Conservation (phyloP, 148 eudicot species). For the Vaccinium myrtillus region DNA sequence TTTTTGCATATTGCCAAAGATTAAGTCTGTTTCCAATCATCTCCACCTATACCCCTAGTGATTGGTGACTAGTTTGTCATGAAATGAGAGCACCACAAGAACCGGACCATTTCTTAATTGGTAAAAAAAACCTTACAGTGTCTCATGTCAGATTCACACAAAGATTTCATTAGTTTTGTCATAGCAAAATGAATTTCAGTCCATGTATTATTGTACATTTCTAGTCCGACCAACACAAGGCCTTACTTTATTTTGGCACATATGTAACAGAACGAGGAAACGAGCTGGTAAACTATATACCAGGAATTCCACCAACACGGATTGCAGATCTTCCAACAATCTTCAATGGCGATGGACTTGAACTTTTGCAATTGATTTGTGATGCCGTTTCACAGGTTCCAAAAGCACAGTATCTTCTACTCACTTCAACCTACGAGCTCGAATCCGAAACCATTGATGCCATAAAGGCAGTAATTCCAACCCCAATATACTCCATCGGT, state of each 20-base stretch:
- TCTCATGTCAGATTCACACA: background rate
- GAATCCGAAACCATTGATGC: constrained; percentile 21
- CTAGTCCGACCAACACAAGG: background rate
- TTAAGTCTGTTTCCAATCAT: too few relatives aligned
- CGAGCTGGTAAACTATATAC: constrained; percentile 49
- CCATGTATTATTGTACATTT: background rate
- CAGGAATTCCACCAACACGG: constrained; percentile 51
- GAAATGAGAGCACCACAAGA: background rate
- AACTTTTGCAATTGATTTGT: constrained; percentile 8
- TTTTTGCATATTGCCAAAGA: too few relatives aligned
- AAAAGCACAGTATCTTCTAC: constrained; percentile 38
- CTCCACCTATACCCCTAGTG: too few relatives aligned
- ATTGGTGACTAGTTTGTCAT: background rate
- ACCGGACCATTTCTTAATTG: background rate
- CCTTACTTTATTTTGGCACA: background rate
- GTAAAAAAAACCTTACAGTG: background rate
- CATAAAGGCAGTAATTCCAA: constrained; percentile 1
- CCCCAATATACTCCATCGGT: constrained; percentile 19
- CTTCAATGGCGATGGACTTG: constrained; percentile 29
- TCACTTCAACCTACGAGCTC: constrained; percentile 24
- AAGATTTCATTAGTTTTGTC: background rate
- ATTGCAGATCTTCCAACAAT: constrained; percentile 45
- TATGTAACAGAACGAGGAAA: constrained; percentile 30
- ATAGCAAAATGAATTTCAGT: background rate
- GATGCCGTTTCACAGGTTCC: constrained; percentile 22